A percentile compares a stretch with the other conserved stretches of the same genome.
These are phyloP conservation scores for Eucalyptus polybractea DNA, from an alignment of 345 rosid genomes.

Conservation along the genomic window DNA sequence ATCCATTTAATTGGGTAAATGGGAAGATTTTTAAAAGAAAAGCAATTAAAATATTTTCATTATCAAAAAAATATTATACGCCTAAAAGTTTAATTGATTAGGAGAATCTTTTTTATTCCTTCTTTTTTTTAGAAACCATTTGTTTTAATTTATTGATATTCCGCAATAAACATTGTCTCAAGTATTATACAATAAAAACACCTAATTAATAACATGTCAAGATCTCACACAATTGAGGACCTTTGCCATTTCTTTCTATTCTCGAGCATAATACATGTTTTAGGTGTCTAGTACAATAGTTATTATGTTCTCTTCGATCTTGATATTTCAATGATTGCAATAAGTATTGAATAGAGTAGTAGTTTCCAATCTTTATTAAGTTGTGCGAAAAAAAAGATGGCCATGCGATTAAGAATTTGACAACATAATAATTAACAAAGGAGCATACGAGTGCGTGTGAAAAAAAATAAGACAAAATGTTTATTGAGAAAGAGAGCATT, in stretches of 20 bases:
- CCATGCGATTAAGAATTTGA: background rate
- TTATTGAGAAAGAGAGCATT: background rate
- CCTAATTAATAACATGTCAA: background rate
- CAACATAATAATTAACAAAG: background rate
- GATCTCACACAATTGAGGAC: background rate
- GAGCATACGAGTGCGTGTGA: background rate
- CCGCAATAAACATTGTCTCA: background rate
- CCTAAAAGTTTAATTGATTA: background rate
- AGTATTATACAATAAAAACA: background rate
- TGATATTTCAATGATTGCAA: background rate
- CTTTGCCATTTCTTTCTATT: background rate
- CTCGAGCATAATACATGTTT: background rate
- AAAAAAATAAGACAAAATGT: background rate
- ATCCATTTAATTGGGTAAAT: background rate
- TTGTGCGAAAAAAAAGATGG: background rate
- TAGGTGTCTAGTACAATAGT: background rate
- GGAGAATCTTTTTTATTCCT: too few species aligned
- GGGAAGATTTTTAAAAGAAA: background rate
- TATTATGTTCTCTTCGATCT: accelerated
- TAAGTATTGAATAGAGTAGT: background rate
- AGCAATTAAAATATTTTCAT: background rate
- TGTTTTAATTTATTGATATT: too few species aligned
- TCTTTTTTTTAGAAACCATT: background rate
- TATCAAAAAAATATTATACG: background rate
- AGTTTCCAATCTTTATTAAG: background rate